Evolutionary conservation across 495 filamentous ascomycete species (phyloP).

Genomic region (Tuber borchii): DNA sequence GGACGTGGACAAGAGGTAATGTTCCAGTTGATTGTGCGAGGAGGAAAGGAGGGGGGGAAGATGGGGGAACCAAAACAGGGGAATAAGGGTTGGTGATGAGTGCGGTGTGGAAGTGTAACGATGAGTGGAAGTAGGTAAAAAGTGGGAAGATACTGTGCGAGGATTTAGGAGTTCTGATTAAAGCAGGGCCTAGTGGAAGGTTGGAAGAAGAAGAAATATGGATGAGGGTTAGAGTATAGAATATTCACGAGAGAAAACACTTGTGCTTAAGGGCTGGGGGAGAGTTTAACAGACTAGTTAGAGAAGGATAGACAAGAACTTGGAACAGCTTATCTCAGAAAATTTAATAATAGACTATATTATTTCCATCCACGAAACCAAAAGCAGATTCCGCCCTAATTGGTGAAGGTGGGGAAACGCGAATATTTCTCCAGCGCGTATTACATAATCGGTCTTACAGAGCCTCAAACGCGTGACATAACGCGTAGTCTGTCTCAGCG

Average conservation of each 20-base stretch:
- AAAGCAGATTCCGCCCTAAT: slow-evolving; percentile 14
- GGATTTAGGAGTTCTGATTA: not conserved
- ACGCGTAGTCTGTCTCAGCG: not conserved
- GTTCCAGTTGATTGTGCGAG: slow-evolving; percentile 17
- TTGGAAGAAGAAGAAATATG: not conserved
- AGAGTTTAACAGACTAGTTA: not conserved
- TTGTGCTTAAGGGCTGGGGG: not conserved
- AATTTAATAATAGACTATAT: not conserved
- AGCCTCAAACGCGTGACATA: slow-evolving; percentile 33
- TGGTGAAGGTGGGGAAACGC: slow-evolving; percentile 37
- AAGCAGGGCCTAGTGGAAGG: not conserved
- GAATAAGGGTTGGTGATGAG: not conserved
- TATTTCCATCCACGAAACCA: not conserved
- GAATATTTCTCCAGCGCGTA: slow-evolving; percentile 31
- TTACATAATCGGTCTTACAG: slow-evolving; percentile 26
- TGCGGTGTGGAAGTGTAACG: not conserved
- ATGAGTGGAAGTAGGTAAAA: not conserved
- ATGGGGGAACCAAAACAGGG: slow-evolving; percentile 15
- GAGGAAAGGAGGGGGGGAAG: not conserved
- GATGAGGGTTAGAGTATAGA: not conserved
- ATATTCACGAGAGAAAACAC: slow-evolving; percentile 9
- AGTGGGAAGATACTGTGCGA: not conserved
- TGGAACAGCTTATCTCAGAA: not conserved
- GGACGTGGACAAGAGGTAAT: slow-evolving; percentile 8
- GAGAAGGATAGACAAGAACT: not conserved